Conservation (phyloP, 768 basidiomycete species). For the Hirschioporus abietinus region DNA sequence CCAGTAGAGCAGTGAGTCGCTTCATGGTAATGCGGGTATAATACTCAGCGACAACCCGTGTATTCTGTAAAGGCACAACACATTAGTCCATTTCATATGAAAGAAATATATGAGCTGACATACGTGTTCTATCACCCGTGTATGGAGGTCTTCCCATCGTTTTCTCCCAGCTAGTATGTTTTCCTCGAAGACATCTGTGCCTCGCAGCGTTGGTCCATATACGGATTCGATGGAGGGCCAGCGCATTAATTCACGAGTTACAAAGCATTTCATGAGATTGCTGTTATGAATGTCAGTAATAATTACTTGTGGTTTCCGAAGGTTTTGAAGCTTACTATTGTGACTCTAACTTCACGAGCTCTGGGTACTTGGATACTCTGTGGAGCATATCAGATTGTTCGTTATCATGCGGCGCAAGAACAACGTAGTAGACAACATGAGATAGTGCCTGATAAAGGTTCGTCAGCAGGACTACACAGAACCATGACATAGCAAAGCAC, state of each 20-base stretch:
- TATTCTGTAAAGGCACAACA: constrained; percentile 59
- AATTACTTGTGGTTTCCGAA: constrained; percentile 1
- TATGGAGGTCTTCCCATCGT: constrained; percentile 93
- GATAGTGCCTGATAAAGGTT: constrained; percentile 66
- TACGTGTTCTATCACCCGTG: constrained; percentile 95
- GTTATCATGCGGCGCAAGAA: constrained; percentile 91
- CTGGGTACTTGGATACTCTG: constrained; percentile 74
- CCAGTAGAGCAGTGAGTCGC: constrained; percentile 81
- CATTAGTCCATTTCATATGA: not conserved
- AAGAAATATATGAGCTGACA: not conserved
- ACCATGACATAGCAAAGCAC: constrained; percentile 20
- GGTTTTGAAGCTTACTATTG: constrained; percentile 58
- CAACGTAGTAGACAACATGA: constrained; percentile 91
- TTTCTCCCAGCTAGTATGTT: constrained; percentile 41
- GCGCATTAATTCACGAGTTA: constrained; percentile 88
- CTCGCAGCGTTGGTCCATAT: constrained; percentile 79
- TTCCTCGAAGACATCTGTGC: constrained; percentile 73
- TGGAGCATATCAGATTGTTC: constrained; percentile 97
- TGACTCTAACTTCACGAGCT: constrained; percentile 72
- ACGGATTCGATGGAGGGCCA: constrained; percentile 92
- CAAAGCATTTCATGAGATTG: constrained; percentile 91
- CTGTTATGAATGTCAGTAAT: constrained; percentile 35
- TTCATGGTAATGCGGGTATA: constrained; percentile 88
- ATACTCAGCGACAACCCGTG: constrained; percentile 90
- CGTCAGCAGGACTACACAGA: constrained; percentile 3